Evolutionary conservation across 2,329 filamentous ascomycete genomes (phyloP), one percentile per base, ranked within the genome.

Genomic region (Diaporthe nobilis): DNA sequence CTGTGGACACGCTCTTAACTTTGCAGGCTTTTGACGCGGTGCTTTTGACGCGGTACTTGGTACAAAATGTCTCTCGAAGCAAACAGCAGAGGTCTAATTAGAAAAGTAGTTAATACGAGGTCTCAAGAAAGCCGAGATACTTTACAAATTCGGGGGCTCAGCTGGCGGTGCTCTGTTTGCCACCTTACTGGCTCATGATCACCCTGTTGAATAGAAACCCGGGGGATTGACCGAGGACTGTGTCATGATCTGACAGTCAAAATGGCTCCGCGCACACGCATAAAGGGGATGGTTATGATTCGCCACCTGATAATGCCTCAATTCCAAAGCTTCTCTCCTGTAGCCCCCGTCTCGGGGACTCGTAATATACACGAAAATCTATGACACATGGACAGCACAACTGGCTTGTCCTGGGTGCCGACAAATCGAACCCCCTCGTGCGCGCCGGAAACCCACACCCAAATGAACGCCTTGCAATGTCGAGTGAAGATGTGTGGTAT

Each of bases 401-500:
- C 34, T 63, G 58, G 65, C 71, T 73, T 70, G 65, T n/a, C 65
- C 49, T 20, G n/a, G n/a, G 34, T n/a, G 49, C 28, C 44, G 31
- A 15, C 37, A 68, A 72, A 34, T 47, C 68, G 53, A 42, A 17
- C 42, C 25, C 51, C n/a, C 47, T 61, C 73, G 51, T 47, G 44
- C 63, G 34, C 53, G 44, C 61, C 53, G 39, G 31, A 68, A 58
- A 53, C 55, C 63, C 73, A 28, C 49, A 25, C 34, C 61, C 47
- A 74, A 72, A 75, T 70, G 42, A 77, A 77, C 75, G 75, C 75
- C 75, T 67, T 77, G 75, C 68, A 73, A 73, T 76, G 74, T 77
- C 72, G 74, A 77, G 72, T 76, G 74, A 77, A 73, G 75, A 67
- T 75, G 61, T 70, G 49, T 70, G 49, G 49, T 78, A 75, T 76